Base-by-base conservation (phyloP, 345 rosid genomes). In the Acer yangbiense region DNA sequence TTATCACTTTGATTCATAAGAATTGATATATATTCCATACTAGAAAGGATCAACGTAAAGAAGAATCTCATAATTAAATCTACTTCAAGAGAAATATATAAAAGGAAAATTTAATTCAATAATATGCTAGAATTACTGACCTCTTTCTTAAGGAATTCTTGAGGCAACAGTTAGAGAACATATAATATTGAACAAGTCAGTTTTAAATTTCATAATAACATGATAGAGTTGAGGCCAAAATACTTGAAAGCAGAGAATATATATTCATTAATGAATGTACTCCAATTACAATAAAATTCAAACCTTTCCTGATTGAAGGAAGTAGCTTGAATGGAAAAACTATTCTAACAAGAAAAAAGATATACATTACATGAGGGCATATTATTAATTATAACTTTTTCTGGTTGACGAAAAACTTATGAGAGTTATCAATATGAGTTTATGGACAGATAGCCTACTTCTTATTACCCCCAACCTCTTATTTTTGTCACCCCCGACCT, bases 371-470 rank as follows among this genome's bases (percentile, higher is more conserved):
- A 48, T 32, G 35, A 32, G 17, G 61, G 50, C 18, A 11, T 52
- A 65, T 27, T 7, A 72, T 43, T 27, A 55, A 64, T 71, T 21
- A 44, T 71, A 41, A 21, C 44, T 0, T 44, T 11, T 74, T 55
- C 58, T 77, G 62, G 39, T 62, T 61, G 18, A 21, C 43, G 9
- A 44, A 46, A 39, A 52, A 71, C 75, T 71, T 52, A 65, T 76
- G 50, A 48, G 61, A 64, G 25, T 62, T 68, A 61, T 64, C 32
- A 71, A 58, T 20, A 20, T 29, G 32, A 29, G 32, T 29, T 2
- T 27, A 17, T 65, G 21, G 48, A 79, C 21, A 60, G 63, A 20
- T 63, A 39, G 18, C 74, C 58, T 66, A 58, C 65, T 69, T 35
- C 52, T 72, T 50, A 41, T 32, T 25, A 73, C 32, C 25, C 18